Conservation (phyloP, 345 rosid genomes). For the Eucalyptus albens region DNA sequence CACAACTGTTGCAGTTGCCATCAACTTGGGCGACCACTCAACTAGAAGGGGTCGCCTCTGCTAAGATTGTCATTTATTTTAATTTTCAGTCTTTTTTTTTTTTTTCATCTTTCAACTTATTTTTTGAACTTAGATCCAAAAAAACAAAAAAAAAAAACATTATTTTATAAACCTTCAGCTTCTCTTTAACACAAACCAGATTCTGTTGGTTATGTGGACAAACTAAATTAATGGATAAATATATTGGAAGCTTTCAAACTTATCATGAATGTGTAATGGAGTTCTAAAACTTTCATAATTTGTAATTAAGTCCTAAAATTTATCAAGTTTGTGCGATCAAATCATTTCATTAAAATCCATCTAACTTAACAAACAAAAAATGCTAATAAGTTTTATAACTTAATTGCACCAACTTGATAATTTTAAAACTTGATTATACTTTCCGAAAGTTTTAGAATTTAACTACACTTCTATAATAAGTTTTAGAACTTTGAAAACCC, state of each 20-base stretch:
- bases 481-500: not conserved
- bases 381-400: rapidly evolving
- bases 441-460: rapidly evolving
- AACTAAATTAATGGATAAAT: too few relatives aligned
- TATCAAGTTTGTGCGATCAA: too few relatives aligned
- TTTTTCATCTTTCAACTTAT: not conserved
- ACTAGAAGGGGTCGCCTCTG: not conserved
- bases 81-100: not conserved
- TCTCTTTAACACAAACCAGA: not conserved
- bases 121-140: too few relatives aligned
- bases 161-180: not conserved
- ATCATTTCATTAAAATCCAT: too few relatives aligned
- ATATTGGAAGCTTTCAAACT: too few relatives aligned
- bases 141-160: not conserved
- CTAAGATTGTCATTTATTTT: not conserved
- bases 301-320: rapidly evolving
- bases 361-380: rapidly evolving
- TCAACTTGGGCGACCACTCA: not conserved
- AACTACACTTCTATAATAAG: too few relatives aligned
- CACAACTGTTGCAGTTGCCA: not conserved
- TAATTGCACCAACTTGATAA: too few relatives aligned
- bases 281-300: rapidly evolving
- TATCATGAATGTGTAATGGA: rapidly evolving
- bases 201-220: rapidly evolving
- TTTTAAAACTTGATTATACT: too few relatives aligned